phyloP scores from a whole-genome alignment of 1,284 basidiomycete genomes.

The Rhodotorula mucilaginosa region DNA sequence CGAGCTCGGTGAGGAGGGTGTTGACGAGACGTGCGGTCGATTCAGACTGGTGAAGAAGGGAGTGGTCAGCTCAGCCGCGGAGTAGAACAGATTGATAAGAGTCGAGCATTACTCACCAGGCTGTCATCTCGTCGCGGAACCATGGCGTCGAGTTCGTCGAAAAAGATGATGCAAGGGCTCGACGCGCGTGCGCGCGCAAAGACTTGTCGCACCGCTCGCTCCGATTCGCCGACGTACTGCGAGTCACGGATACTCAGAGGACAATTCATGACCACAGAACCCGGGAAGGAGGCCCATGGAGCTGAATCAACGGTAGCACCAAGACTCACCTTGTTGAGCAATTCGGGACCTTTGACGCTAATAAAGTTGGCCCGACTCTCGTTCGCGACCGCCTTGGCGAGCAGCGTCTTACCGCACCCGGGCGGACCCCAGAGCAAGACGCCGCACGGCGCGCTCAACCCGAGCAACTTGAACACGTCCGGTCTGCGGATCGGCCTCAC shows the following conservation, averaged over 20 bases:
- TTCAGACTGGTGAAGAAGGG: conserved; percentile 66
- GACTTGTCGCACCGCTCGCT: conserved; percentile 88
- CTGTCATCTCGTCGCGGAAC: conserved; percentile 90
- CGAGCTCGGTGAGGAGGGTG: conserved; percentile 91
- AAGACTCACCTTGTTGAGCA: conserved; percentile 80
- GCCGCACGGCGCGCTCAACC: conserved; percentile 81
- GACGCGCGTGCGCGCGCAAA: conserved; percentile 84
- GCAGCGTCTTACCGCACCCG: conserved; percentile 91
- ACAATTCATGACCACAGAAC: background rate
- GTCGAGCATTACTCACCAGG: conserved; percentile 59
- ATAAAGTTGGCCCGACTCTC: conserved; percentile 94
- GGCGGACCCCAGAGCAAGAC: conserved; percentile 98
- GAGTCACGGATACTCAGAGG: too few relatives aligned
- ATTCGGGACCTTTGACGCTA: conserved; percentile 92
- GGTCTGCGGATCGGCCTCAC: conserved; percentile 91
- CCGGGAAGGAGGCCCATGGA: background rate
- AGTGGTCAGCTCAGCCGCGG: background rate
- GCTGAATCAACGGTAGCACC: background rate
- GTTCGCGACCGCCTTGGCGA: conserved; percentile 96
- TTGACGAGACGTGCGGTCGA: conserved; percentile 96
- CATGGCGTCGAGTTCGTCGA: conserved; percentile 94
- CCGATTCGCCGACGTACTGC: conserved; percentile 96
- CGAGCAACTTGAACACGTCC: conserved; percentile 80
- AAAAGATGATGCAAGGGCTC: conserved; percentile 86
- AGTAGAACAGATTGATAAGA: background rate